Percentiles rank a stretch among this genome's conserved stretches.
These are phyloP conservation scores for Oryza nivara DNA, from an alignment of 176 grass and related monocot genomes.

Conservation along the genomic window DNA sequence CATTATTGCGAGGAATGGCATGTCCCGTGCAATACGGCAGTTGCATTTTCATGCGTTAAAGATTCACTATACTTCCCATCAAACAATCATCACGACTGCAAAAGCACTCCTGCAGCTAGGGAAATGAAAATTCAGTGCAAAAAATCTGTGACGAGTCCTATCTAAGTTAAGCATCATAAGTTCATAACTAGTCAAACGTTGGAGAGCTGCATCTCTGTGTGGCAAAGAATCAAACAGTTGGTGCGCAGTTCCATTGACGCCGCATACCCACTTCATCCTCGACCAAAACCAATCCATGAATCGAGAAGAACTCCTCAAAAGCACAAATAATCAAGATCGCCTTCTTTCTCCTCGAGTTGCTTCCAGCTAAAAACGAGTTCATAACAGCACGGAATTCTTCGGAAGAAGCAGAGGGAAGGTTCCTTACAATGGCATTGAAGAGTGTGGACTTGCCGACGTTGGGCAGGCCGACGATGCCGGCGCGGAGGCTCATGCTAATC, in stretches of 20 bases:
- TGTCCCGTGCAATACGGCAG: neutral
- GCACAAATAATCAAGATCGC: neutral
- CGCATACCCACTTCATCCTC: neutral
- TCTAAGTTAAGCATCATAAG: neutral
- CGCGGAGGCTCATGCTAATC: slow-evolving; percentile 94
- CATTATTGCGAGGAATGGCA: neutral
- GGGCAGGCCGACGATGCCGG: slow-evolving; percentile 94
- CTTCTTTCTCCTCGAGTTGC: neutral
- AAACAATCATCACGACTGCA: neutral
- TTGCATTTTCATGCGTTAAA: neutral
- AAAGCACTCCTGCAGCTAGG: neutral
- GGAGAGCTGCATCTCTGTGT: neutral
- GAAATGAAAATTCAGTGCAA: neutral
- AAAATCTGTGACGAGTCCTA: neutral
- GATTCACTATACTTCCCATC: neutral
- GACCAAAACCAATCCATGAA: neutral
- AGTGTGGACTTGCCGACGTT: slow-evolving; percentile 99
- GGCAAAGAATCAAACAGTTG: slow-evolving; percentile 58
- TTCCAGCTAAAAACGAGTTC: neutral
- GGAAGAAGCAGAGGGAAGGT: neutral
- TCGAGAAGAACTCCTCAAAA: neutral
- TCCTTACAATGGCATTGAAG: slow-evolving; percentile 93
- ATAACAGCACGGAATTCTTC: neutral
- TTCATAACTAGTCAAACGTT: neutral
- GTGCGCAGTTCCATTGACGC: neutral